A percentile compares a stretch with the other conserved stretches of the same genome.
Conservation (phyloP, 169 alveolate genomes). For the Toxoplasma gondii region DNA sequence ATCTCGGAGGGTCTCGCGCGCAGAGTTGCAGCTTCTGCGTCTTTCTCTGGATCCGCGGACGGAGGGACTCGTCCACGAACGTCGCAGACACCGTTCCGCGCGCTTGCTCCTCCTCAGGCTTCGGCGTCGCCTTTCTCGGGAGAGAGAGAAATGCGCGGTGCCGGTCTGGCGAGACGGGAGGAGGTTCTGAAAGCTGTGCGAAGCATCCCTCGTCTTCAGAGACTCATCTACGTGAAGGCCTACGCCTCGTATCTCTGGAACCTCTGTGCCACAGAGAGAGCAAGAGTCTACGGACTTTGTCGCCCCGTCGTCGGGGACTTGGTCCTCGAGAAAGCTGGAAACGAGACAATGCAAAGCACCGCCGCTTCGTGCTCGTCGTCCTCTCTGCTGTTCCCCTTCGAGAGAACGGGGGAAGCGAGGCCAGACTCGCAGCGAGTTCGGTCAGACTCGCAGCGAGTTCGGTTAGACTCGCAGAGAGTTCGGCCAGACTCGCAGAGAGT, state of each 20-base stretch:
- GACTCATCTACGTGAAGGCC: constrained; percentile 17
- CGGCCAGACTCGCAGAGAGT: not conserved
- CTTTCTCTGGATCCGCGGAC: not conserved
- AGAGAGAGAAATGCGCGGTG: not conserved
- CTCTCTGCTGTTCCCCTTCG: not conserved
- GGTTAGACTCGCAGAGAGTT: not conserved
- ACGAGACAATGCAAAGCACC: not conserved
- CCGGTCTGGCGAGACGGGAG: not conserved
- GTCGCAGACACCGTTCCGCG: not conserved
- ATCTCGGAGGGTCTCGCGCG: not conserved
- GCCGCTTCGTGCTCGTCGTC: not conserved
- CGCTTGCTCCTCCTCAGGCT: not conserved
- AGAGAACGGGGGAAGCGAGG: not conserved
- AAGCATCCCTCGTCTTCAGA: not conserved
- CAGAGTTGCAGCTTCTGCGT: not conserved
- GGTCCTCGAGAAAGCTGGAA: not conserved
- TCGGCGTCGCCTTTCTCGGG: not conserved
- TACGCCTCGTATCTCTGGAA: constrained; percentile 30
- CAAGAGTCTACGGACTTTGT: not conserved
- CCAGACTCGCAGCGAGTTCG: too few species aligned
- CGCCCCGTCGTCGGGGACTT: constrained; percentile 7
- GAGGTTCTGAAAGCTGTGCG: not conserved
- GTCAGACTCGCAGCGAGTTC: too few species aligned
- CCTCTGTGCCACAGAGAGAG: constrained; percentile 1
- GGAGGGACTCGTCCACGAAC: not conserved